Evolutionary conservation across 768 basidiomycete genomes (phyloP), one percentile per base, ranked within the genome.

Genomic region (Tremella yokohamensis): DNA sequence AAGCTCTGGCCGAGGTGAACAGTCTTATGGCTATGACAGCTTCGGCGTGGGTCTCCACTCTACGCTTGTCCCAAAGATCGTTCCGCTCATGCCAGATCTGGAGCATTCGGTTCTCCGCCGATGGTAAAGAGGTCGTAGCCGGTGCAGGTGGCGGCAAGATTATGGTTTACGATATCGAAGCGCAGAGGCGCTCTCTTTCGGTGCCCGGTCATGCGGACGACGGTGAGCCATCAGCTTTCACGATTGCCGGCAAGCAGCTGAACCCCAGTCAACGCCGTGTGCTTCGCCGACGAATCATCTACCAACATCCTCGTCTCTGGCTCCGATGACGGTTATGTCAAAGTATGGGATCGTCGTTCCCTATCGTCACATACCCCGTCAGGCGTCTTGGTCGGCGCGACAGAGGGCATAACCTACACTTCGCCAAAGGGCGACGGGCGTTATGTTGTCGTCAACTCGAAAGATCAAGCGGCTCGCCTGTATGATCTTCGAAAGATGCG

Each of bases 401-500:
- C 91, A 0, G 93, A 98, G 69, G 77, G 94, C 40, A 87, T 97
- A 57, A 92, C 94, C 4, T 89, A 90, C 63, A 91, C 96, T 13
- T 87, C 90, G 34, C 87, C 94, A 1, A 97, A 96, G 68, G 94
- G 94, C 4, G 94, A 98, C 70, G 94, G 94, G 8, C 85, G 94
- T 58, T 97, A 97, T 73, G 80, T 94, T 47, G 86, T 98, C 45
- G 92, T 90, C 16, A 98, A 98, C 69, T 91, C 91, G 38, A 98
- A 98, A 77, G 94, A 98, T 72, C 93, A 98, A 68, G 84, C 88
- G 12, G 79, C 91, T 50, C 85, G 91, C 7, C 78, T 97, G 20
- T 97, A 94, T 88, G 94, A 98, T 77, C 79, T 97, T 45, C 85
- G 94, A 49, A 91, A 87, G 77, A 97, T 98, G 94, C 81, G 85